Base-by-base conservation (phyloP, 352 stramenopile species). In the Phytophthora ramorum region DNA sequence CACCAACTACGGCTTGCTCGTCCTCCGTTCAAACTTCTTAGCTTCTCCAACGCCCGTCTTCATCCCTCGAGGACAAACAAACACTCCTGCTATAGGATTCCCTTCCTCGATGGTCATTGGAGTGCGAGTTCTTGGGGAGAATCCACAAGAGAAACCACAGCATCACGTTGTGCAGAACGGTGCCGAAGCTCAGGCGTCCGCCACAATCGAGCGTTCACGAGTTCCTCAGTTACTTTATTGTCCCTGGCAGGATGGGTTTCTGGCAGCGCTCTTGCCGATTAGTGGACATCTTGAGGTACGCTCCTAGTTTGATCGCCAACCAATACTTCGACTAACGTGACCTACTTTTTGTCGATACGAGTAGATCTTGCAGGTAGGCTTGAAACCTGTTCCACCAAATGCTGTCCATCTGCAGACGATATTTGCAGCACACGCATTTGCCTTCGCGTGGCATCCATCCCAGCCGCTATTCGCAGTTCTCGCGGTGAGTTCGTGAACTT, bases 331-430 rank as follows among this genome's bases (percentile, higher is more conserved):
- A 49, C 9, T 51, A 20, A 50, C n/a, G 17, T 34, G 4, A 26
- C 12, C 47, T 38, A 2, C 16, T 22, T 61, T 4, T 24, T 65
- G 22, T 28, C 22, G 10, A 14, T 46, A 40, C 1, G 34, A 9
- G 8, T 20, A 91, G 84, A 78, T 93, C 26, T 61, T 93, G 1
- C 80, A 90, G 51, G 76, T 93, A 59, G 82, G 88, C 38, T 79
- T 79, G n/a, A 83, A 90, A 45, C 66, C 88, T 28, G 71, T 79
- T 2, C 84, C 85, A 47, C 82, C 89, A 41, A 91, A 91, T 43
- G 77, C 75, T 32, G 76, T 93, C 55, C 71, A 75, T 20, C 75
- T 93, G 69, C 71, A 82, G 35, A 73, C 66, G 0, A 68, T 90
- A 22, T 91, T 89, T 44, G 79, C 77, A 0, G 77, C 80, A 7